Evolutionary conservation across 192 early-diverging fungal species (phyloP), one percentile per base, ranked within the genome.

Genomic region (Geranomyces michiganensis): DNA sequence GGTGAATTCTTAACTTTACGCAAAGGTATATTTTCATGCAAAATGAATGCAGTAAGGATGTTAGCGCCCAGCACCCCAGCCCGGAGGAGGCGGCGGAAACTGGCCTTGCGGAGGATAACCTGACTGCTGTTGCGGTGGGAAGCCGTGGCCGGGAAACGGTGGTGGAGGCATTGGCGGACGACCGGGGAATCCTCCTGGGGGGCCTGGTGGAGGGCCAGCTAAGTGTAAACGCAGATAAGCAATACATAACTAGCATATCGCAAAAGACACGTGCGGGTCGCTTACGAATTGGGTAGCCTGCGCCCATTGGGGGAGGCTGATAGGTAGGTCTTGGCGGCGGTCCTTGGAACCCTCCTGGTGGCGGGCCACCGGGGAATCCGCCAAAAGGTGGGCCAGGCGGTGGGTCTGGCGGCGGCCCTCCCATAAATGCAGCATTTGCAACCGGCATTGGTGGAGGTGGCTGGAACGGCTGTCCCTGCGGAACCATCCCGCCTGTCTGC

Each of bases 131-230:
- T 64, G 62, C 27, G 62, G 44, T 41, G 62, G 62, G 43, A 64
- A 64, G 14, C 21, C 62, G 36, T 64, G 70, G 14, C 63, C 63
- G 15, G 69, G 58, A 41, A 77, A 68, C 27, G 53, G 58, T 0
- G 72, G 72, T 43, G 65, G 65, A 17, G 68, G 70, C 77, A 78
- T 78, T 8, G 64, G 55, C 36, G 77, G 78, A 36, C 70, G 70
- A 29, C 69, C 66, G 26, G 71, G 65, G 73, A 78, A 73, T 43
- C 62, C 58, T n/a, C 49, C 67, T 10, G 73, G 73, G 21, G 73
- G 66, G 24, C 58, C 66, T n/a, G 62, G 65, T 17, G 70, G 76
- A 9, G 31, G 70, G 29, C 41, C 70, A 32, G 62, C 29, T 2
- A 24, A 21, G 9, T 27, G 13, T 9, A 12, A 30, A 45, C 19